These are phyloP conservation scores for Alternaria metachromatica DNA, from an alignment of 2,329 filamentous ascomycete species.

Conservation along the genomic window DNA sequence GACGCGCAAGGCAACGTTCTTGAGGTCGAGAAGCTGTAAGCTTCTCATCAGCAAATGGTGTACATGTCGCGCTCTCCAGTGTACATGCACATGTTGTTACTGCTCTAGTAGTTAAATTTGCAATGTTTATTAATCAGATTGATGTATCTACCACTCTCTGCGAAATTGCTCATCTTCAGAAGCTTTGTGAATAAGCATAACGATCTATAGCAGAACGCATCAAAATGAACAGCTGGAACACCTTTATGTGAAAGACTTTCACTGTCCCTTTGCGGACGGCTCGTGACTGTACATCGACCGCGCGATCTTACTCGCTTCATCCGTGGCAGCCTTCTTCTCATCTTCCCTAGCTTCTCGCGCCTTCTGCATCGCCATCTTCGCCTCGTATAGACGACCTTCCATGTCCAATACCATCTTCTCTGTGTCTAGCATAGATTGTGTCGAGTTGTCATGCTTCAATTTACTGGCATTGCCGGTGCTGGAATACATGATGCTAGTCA, in stretches of 20 bases:
- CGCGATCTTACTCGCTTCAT: background rate
- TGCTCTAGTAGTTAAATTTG: background rate
- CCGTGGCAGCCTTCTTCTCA: background rate
- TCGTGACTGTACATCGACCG: background rate
- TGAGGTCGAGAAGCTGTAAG: conserved; percentile 33
- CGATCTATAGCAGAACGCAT: background rate
- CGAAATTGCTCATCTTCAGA: background rate
- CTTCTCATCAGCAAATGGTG: background rate
- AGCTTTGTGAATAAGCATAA: background rate
- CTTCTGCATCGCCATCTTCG: conserved; percentile 1
- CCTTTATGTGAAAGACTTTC: background rate
- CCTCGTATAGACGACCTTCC: conserved; percentile 3
- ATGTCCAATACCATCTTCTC: conserved; percentile 12
- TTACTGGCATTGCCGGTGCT: background rate
- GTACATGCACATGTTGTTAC: background rate
- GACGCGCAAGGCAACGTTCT: conserved; percentile 27
- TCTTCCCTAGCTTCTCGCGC: background rate
- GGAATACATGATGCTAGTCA: background rate
- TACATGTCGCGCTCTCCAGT: background rate
- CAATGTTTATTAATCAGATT: background rate
- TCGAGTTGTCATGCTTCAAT: background rate
- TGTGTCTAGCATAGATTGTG: background rate
- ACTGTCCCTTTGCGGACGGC: background rate
- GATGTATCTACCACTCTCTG: background rate
- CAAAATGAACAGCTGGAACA: background rate